Percentiles rank a stretch among this genome's conserved stretches.
Conservation (phyloP, 2,329 filamentous ascomycete genomes). For the Didymellaceae sp. region DNA sequence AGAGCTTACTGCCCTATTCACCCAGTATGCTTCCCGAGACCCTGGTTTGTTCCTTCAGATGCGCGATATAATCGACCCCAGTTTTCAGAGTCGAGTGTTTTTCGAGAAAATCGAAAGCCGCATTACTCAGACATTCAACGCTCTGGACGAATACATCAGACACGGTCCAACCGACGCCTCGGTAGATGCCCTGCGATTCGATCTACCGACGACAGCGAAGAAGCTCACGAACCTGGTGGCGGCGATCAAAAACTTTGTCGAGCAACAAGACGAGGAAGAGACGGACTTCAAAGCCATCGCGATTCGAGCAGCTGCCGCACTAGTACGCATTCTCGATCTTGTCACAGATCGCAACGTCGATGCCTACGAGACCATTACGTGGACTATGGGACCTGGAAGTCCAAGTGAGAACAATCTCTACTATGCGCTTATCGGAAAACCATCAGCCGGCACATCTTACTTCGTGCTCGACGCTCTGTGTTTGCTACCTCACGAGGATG, state of each 20-base stretch:
- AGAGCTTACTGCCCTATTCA: constrained; percentile 39
- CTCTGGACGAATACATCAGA: constrained; percentile 40
- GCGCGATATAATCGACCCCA: constrained; percentile 37
- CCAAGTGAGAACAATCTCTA: constrained; percentile 43
- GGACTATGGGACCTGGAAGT: constrained; percentile 36
- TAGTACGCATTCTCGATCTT: constrained; percentile 42
- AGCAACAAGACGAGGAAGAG: constrained; percentile 31
- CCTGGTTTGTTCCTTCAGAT: constrained; percentile 37
- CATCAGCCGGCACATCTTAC: constrained; percentile 19
- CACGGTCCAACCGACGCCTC: constrained; percentile 34
- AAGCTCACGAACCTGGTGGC: constrained; percentile 36
- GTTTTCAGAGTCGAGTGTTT: constrained; percentile 44
- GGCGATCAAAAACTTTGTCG: constrained; percentile 37
- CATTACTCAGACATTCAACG: constrained; percentile 36
- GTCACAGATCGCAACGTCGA: constrained; percentile 43
- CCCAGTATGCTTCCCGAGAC: constrained; percentile 36
- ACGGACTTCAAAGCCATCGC: constrained; percentile 29
- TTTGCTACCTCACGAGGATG: constrained; percentile 38
- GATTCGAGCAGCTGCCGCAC: constrained; percentile 35
- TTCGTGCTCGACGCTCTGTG: constrained; percentile 42
- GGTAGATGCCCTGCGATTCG: constrained; percentile 30
- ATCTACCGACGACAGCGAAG: constrained; percentile 41
- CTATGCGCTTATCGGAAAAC: constrained; percentile 36
- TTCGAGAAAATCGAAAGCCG: constrained; percentile 45
- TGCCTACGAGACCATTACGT: constrained; percentile 40